Conservation (phyloP, 345 rosid species). For the Toxicodendron radicans region DNA sequence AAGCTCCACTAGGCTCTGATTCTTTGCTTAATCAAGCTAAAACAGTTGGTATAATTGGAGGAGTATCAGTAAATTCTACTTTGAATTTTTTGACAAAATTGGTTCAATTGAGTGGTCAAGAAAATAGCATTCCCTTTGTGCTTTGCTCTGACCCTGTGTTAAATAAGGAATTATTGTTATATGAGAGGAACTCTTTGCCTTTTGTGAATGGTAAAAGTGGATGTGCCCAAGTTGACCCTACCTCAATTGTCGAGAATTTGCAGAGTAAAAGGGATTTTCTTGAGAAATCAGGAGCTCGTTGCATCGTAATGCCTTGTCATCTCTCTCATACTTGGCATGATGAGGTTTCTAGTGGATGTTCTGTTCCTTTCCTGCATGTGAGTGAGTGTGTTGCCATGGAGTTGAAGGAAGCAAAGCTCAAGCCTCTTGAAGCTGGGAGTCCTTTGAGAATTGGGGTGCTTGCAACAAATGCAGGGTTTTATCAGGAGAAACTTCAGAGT, state of each 20-base stretch:
- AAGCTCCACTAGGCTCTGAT: slow-evolving; percentile 24
- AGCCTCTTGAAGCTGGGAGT: slow-evolving; percentile 56
- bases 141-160: slow-evolving; percentile 72
- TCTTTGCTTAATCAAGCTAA: slow-evolving; percentile 50
- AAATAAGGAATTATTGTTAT: slow-evolving; percentile 48
- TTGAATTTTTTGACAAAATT: slow-evolving; percentile 56
- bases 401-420: slow-evolving; percentile 49
- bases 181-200: slow-evolving; percentile 49
- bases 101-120: slow-evolving; percentile 51
- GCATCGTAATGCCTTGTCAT: slow-evolving; percentile 55
- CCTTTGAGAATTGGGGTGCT: slow-evolving; percentile 49
- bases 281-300: slow-evolving; percentile 51
- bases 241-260: slow-evolving; percentile 37
- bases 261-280: slow-evolving; percentile 36
- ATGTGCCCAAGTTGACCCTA: slow-evolving; percentile 30
- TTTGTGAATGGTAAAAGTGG: slow-evolving; percentile 36
- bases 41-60: slow-evolving; percentile 77
- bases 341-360: slow-evolving; percentile 35
- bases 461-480: slow-evolving; percentile 42
- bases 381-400: slow-evolving; percentile 57
- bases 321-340: slow-evolving; percentile 50
- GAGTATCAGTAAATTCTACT: slow-evolving; percentile 54
- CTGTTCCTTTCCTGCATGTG: slow-evolving; percentile 42
- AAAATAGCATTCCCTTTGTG: slow-evolving; percentile 54
- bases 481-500: slow-evolving; percentile 46